phyloP scores from a whole-genome alignment of 2,329 filamentous ascomycete genomes.

The Sclerotinia sclerotiorum region DNA sequence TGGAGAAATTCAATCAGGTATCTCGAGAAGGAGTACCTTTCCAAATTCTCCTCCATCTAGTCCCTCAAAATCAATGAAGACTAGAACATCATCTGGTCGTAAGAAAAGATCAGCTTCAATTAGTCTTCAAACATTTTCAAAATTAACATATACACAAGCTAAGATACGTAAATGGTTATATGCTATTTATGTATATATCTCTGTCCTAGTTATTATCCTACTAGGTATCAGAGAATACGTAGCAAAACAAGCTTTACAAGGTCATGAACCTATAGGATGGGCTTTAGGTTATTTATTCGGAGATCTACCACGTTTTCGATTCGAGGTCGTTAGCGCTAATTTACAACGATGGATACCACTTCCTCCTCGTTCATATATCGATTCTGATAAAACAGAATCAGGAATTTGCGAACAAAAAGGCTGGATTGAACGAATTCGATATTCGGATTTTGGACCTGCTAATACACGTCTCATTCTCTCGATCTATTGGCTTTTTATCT shows the following conservation, averaged over 20 bases:
- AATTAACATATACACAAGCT: conserved; percentile 78
- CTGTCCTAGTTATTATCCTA: conserved; percentile 65
- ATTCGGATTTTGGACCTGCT: conserved; percentile 66
- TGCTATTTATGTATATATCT: conserved; percentile 72
- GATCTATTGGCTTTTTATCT: conserved; percentile 70
- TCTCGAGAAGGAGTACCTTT: conserved; percentile 51
- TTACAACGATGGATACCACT: conserved; percentile 75
- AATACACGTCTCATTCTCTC: conserved; percentile 78
- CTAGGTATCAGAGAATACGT: conserved; percentile 72
- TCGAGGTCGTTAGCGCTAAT: conserved; percentile 66
- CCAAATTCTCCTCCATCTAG: conserved; percentile 44
- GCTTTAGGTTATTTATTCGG: conserved; percentile 86
- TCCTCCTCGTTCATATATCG: conserved; percentile 47
- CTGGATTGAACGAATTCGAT: conserved; percentile 65
- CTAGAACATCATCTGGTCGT: conserved; percentile 59
- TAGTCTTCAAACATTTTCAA: conserved; percentile 70
- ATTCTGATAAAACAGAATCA: conserved; percentile 32
- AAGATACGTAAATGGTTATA: conserved; percentile 78
- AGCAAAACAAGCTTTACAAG: conserved; percentile 62
- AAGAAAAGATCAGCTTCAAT: conserved; percentile 64
- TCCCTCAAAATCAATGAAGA: conserved; percentile 40
- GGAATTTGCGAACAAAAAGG: conserved; percentile 51
- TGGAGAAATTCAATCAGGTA: conserved; percentile 8
- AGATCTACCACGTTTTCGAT: conserved; percentile 69
- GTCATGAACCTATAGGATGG: conserved; percentile 86